These are phyloP conservation scores for Paecilomyces sp. DNA, from an alignment of 2,329 filamentous ascomycete species.

Conservation along the genomic window DNA sequence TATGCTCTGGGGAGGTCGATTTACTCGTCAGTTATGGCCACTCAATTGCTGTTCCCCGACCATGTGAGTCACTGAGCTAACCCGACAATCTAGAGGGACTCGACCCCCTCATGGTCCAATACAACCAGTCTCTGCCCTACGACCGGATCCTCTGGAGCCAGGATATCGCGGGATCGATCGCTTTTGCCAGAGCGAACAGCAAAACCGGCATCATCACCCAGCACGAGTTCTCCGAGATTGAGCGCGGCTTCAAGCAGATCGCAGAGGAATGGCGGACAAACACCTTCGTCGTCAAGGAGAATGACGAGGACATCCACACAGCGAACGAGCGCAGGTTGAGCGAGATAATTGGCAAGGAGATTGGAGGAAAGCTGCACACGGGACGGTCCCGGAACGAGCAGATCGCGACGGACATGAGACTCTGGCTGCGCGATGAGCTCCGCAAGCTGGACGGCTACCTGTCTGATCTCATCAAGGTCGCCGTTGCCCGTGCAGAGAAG, in stretches of 20 bases:
- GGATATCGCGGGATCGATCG: conserved; percentile 73
- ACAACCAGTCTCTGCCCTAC: conserved; percentile 75
- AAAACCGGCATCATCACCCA: conserved; percentile 66
- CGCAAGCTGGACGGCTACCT: conserved; percentile 62
- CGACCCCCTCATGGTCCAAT: conserved; percentile 78
- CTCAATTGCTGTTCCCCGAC: conserved; percentile 4
- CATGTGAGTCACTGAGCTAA: conserved; percentile 2
- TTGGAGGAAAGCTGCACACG: conserved; percentile 84
- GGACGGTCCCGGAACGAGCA: conserved; percentile 85
- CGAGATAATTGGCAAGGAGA: conserved; percentile 79
- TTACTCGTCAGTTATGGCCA: conserved; percentile 43
- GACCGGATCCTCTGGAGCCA: conserved; percentile 72
- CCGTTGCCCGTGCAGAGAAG: conserved; percentile 60
- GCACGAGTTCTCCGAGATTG: conserved; percentile 67
- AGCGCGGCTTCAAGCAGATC: conserved; percentile 59
- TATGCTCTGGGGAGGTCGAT: conserved; percentile 57
- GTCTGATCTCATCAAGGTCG: conserved; percentile 61
- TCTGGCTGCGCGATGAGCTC: conserved; percentile 77
- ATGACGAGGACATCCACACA: conserved; percentile 58
- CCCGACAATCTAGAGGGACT: conserved; percentile 55
- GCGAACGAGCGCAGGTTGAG: conserved; percentile 66
- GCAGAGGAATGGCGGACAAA: conserved; percentile 36
- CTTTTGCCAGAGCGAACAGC: conserved; percentile 72
- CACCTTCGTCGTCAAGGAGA: conserved; percentile 29
- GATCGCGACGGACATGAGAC: conserved; percentile 79